phyloP scores from a whole-genome alignment of 129 eudicot genomes.

The Scalesia atractyloides region DNA sequence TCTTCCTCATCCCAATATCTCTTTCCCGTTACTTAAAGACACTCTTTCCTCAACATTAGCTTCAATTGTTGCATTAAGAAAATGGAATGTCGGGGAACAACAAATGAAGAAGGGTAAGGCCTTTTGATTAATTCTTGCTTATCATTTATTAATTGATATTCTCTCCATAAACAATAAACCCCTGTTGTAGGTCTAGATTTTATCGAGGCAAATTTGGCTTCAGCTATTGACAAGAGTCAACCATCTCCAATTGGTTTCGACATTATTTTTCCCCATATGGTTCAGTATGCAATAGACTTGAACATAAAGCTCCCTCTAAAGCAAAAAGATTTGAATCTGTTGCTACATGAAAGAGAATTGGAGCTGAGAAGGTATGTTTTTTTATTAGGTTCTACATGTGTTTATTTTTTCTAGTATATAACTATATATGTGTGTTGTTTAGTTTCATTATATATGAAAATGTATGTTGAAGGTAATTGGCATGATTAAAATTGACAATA shows the following conservation, averaged over 20 bases:
- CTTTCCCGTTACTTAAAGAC: constrained; percentile 48
- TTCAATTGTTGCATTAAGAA: constrained; percentile 69
- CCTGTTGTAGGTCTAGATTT: constrained; percentile 60
- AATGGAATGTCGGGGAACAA: constrained; percentile 75
- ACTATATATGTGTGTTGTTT: constrained; percentile 19
- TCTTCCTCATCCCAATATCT: constrained; percentile 41
- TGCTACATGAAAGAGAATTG: constrained; percentile 53
- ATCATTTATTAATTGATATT: background rate
- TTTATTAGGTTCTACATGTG: background rate
- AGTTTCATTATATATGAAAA: too few relatives aligned
- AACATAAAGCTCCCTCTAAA: constrained; percentile 51
- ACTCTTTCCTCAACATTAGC: constrained; percentile 79
- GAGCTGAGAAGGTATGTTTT: constrained; percentile 53
- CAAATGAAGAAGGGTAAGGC: constrained; percentile 58
- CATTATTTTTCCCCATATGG: constrained; percentile 77
- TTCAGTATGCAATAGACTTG: constrained; percentile 53
- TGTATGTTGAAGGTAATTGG: too few relatives aligned
- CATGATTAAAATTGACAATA: too few relatives aligned
- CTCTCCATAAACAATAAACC: background rate
- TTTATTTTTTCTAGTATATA: too few relatives aligned
- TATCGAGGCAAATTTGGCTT: constrained; percentile 58
- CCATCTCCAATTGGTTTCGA: constrained; percentile 74
- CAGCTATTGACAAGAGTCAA: constrained; percentile 46
- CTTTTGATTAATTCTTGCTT: background rate
- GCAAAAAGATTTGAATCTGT: constrained; percentile 29